Evolutionary conservation across 352 stramenopile genomes (phyloP), one percentile per base, ranked within the genome.

Genomic region (Phytophthora quininea): DNA sequence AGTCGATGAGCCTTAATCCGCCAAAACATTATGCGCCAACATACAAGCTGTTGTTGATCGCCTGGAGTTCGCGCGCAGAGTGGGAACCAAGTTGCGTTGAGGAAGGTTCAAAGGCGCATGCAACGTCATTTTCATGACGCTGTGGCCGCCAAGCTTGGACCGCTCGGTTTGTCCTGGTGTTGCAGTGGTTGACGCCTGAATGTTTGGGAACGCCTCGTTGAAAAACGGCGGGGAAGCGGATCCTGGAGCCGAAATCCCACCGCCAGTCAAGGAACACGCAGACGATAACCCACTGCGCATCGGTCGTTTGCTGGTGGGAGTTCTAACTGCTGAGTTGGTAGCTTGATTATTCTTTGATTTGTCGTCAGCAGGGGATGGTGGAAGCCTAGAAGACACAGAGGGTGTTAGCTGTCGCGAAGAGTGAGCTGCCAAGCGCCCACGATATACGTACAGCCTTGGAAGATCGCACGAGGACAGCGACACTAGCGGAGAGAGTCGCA

Each of bases 31-130:
- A 0, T 29, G 15, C 3, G 56, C 15, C 62, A 52, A 62, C 71
- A 30, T 77, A 91, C 84, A 96, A 67, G 37, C 78, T 92, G 61
- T 93, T 90, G 67, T 96, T 96, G 66, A 96, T 96, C 2, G 84
- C 80, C 42, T 91, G 79, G 12, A 94, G 88, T 32, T 92, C 79
- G 19, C 82, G 81, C 42, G 88, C 87, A 2, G 79, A 74, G 37
- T 89, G 74, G 37, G 54, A 73, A 37, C 68, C 62, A 8, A 68
- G 53, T 40, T 38, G 29, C 8, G 72, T 78, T 6, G 70, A 60
- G n/a, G 73, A 82, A 0, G 74, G 27, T 40, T 83, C 82, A 37
- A 86, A 86, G 78, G 73, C 7, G 83, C 78, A 54, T 91, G 80
- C n/a, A 96, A 80, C 55, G 86, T 90, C 74, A 92, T 83, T 49